phyloP scores from a whole-genome alignment of 2,329 filamentous ascomycete genomes.

The Didymella arachidicola region DNA sequence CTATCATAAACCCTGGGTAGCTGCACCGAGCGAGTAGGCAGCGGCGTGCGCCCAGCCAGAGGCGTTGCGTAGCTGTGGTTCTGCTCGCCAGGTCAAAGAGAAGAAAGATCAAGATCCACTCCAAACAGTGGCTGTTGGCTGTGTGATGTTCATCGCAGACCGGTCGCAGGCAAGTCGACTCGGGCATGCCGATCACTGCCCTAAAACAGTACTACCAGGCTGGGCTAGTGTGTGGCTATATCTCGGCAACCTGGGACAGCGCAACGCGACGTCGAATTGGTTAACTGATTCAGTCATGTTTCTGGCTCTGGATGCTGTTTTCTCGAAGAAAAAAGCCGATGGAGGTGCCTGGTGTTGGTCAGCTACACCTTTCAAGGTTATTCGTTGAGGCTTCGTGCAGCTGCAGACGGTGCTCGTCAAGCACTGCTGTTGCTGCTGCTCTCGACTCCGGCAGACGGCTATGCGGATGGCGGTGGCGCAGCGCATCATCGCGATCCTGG shows the following conservation, averaged over 20 bases:
- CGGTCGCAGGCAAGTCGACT: constrained; percentile 8
- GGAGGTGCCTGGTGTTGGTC: neutral
- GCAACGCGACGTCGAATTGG: neutral
- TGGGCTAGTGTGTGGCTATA: constrained; percentile 2
- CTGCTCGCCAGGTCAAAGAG: neutral
- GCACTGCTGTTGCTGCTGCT: too few relatives aligned
- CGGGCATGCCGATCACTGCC: constrained; percentile 13
- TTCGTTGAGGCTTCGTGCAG: neutral
- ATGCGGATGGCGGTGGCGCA: constrained; percentile 8
- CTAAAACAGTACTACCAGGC: constrained; percentile 3
- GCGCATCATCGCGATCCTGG: neutral
- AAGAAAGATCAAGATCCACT: neutral
- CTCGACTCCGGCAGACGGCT: constrained; percentile 9
- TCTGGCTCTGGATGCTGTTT: neutral
- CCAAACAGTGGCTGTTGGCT: constrained; percentile 1
- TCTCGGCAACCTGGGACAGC: neutral
- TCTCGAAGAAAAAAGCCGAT: neutral
- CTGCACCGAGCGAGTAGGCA: constrained; percentile 3
- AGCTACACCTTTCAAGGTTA: neutral
- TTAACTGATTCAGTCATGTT: constrained; percentile 1
- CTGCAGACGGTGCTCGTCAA: too few relatives aligned
- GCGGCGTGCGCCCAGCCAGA: neutral
- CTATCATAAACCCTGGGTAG: neutral
- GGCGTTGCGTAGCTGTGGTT: constrained; percentile 2
- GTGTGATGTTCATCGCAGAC: neutral